Percentiles rank a stretch among this genome's conserved stretches.
These are phyloP conservation scores for Fusarium neocosmosporiellum DNA, from an alignment of 2,329 filamentous ascomycete genomes.

Conservation along the genomic window DNA sequence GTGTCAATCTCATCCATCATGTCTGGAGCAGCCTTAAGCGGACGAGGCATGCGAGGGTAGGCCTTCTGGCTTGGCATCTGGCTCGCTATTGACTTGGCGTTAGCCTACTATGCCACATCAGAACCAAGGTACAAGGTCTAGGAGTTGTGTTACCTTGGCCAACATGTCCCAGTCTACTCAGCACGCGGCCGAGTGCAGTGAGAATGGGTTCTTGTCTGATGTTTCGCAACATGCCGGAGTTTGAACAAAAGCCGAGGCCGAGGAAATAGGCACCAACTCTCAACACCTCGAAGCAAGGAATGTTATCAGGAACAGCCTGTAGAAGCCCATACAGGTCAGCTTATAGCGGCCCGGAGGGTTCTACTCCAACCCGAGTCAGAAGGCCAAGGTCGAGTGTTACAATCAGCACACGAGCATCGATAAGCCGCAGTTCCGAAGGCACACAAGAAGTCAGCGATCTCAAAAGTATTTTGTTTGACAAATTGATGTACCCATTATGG, in stretches of 20 bases:
- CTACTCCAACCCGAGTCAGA: slow-evolving; percentile 8
- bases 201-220: slow-evolving; percentile 10
- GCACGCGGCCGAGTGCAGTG: neutral
- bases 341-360: neutral
- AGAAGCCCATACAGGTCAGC: neutral
- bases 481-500: neutral
- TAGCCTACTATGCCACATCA: slow-evolving; percentile 16
- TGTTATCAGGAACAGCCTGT: neutral
- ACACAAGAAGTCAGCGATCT: neutral
- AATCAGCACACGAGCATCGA: slow-evolving; percentile 12
- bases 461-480: neutral
- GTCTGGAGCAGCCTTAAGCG: neutral
- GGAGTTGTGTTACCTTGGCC: slow-evolving; percentile 18
- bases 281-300: neutral
- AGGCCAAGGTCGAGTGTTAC: slow-evolving; percentile 26
- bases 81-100: neutral
- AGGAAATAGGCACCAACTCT: neutral
- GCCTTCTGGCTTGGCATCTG: neutral
- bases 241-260: slow-evolving; percentile 32
- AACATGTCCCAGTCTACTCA: neutral
- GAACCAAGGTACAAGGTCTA: slow-evolving; percentile 8
- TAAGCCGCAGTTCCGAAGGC: neutral
- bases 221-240: slow-evolving; percentile 33
- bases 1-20: neutral
- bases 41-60: neutral